A percentile compares a stretch with the other conserved stretches of the same genome.
Conservation (phyloP, 2,329 filamentous ascomycete genomes). For the Diplodia corticola region DNA sequence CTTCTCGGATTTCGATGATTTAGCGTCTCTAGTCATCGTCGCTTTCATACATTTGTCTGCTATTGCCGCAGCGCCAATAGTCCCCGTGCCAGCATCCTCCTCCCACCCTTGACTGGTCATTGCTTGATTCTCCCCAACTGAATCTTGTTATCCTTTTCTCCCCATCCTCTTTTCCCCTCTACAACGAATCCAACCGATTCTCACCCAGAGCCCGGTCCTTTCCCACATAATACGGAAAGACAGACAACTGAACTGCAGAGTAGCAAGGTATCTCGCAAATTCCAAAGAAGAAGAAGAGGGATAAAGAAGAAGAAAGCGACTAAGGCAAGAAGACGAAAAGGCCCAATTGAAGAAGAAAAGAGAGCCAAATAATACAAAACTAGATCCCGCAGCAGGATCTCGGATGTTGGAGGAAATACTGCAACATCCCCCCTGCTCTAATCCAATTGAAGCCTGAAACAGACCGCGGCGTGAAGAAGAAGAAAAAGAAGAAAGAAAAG, state of each 20-base stretch:
- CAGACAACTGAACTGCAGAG: not conserved
- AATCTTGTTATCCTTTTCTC: not conserved
- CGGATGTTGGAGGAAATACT: not conserved
- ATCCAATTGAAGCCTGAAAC: not conserved
- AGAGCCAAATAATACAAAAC: not conserved
- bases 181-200: not conserved
- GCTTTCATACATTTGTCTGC: not conserved
- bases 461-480: not conserved
- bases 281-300: not conserved
- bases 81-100: not conserved
- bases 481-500: not conserved
- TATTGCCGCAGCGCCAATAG: not conserved
- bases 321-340: not conserved
- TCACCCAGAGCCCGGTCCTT: not conserved
- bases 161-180: not conserved
- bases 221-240: not conserved
- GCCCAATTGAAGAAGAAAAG: not conserved
- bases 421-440: not conserved
- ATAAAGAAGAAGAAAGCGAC: not conserved
- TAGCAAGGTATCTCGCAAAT: slow-evolving; percentile 18
- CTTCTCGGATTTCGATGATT: not conserved
- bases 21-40: not conserved
- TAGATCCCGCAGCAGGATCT: not conserved
- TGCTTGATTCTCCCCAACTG: not conserved
- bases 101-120: not conserved